Evolutionary conservation across 2,329 filamentous ascomycete species (phyloP).

Genomic region (Claviceps africana): DNA sequence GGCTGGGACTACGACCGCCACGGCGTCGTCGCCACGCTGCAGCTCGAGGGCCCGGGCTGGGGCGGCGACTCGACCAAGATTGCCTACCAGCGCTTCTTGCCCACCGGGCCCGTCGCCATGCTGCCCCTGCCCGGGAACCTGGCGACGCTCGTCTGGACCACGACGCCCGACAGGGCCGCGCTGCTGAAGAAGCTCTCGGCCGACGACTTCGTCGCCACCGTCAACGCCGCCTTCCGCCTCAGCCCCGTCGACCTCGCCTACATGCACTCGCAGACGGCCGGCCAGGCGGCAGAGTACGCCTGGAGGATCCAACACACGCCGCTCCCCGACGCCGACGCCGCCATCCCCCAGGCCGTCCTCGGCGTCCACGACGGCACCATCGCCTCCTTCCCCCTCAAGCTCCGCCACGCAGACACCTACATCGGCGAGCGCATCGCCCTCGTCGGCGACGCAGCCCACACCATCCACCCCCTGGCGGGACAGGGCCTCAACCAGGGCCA

Average conservation of each 20-base stretch:
- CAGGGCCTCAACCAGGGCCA: slow-evolving; percentile 92
- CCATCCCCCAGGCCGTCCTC: slow-evolving; percentile 51
- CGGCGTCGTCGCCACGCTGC: slow-evolving; percentile 79
- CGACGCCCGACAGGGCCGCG: slow-evolving; percentile 64
- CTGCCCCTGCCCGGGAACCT: slow-evolving; percentile 74
- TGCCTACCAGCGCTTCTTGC: slow-evolving; percentile 91
- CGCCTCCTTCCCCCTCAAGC: slow-evolving; percentile 79
- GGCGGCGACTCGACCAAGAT: slow-evolving; percentile 46
- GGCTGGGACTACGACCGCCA: slow-evolving; percentile 92
- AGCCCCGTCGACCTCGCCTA: slow-evolving; percentile 66
- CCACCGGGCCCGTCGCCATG: slow-evolving; percentile 81
- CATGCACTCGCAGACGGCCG: slow-evolving; percentile 50
- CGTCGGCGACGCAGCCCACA: slow-evolving; percentile 89
- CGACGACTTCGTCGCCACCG: slow-evolving; percentile 66
- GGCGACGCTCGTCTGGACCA: slow-evolving; percentile 89
- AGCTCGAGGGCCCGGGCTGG: slow-evolving; percentile 49
- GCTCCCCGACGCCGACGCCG: slow-evolving; percentile 29
- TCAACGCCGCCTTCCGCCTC: slow-evolving; percentile 87
- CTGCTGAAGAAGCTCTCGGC: slow-evolving; percentile 62
- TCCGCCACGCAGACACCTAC: slow-evolving; percentile 91
- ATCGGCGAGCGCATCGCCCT: slow-evolving; percentile 80
- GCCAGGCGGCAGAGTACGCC: slow-evolving; percentile 60
- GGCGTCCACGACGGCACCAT: slow-evolving; percentile 65
- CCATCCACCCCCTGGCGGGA: slow-evolving; percentile 83
- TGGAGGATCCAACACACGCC: slow-evolving; percentile 69